Conservation (phyloP, 192 early-diverging fungal species). For the Backusella morwellensis region DNA sequence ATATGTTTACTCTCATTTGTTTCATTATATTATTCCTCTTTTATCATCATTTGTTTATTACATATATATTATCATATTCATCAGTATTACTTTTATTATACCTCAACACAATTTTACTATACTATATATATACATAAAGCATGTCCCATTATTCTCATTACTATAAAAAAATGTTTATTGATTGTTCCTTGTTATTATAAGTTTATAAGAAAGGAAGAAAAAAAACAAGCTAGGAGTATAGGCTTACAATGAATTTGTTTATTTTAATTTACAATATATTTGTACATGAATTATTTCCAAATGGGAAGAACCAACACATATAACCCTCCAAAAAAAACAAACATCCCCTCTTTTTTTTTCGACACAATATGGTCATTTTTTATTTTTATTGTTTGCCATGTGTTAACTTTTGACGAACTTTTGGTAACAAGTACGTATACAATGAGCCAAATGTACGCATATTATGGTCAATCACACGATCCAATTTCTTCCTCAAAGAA, state of each 20-base stretch:
- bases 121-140: neutral
- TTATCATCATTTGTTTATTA: neutral
- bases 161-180: neutral
- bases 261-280: neutral
- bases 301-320: neutral
- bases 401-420: neutral
- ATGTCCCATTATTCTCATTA: neutral
- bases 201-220: neutral
- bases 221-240: neutral
- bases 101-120: neutral
- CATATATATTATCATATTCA: neutral
- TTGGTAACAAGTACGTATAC: constrained; percentile 15
- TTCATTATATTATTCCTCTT: neutral
- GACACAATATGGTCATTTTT: neutral
- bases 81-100: neutral
- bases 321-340: neutral
- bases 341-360: neutral
- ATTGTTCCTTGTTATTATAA: neutral
- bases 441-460: constrained; percentile 14
- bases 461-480: constrained; percentile 13
- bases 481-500: constrained; percentile 12
- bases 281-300: neutral
- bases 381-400: neutral
- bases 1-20: neutral
- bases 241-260: neutral